phyloP scores from a whole-genome alignment of 2,329 filamentous ascomycete species.

The Lachnellula subtilissima region DNA sequence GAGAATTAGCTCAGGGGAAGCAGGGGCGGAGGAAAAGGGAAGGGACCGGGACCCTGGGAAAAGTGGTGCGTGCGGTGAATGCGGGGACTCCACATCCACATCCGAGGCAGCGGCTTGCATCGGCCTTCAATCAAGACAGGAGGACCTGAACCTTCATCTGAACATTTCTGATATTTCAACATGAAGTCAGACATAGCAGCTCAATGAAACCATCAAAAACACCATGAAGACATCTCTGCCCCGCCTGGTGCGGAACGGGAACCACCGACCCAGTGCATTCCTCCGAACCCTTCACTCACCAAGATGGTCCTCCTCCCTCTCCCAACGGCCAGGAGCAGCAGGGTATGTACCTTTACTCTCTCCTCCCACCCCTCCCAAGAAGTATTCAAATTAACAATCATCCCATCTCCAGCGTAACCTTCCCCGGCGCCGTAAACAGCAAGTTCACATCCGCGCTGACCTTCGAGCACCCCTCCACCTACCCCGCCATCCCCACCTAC shows the following conservation, averaged over 20 bases:
- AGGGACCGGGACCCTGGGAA: too few relatives aligned
- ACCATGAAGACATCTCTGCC: slow-evolving; percentile 7
- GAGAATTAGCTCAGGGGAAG: too few relatives aligned
- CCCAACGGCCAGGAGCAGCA: slow-evolving; percentile 15
- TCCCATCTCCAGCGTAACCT: slow-evolving; percentile 44
- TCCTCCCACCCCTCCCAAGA: background rate
- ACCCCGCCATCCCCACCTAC: slow-evolving; percentile 66
- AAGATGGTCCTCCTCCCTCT: slow-evolving; percentile 9
- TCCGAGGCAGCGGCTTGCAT: background rate
- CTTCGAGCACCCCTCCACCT: slow-evolving; percentile 69
- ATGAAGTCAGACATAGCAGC: background rate
- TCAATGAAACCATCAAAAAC: background rate
- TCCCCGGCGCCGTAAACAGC: slow-evolving; percentile 93
- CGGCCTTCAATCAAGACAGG: background rate
- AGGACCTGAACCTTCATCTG: background rate
- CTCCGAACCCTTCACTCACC: background rate
- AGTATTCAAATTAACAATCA: background rate
- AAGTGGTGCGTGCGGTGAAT: background rate
- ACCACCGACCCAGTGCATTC: background rate
- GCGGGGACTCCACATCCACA: background rate
- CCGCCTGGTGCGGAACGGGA: slow-evolving; percentile 1
- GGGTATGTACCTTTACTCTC: slow-evolving; percentile 6
- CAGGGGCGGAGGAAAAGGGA: too few relatives aligned
- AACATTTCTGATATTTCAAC: background rate
- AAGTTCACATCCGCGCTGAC: slow-evolving; percentile 78